Base-by-base conservation (phyloP, 306 rosid genomes). In the Trifolium subterraneum region DNA sequence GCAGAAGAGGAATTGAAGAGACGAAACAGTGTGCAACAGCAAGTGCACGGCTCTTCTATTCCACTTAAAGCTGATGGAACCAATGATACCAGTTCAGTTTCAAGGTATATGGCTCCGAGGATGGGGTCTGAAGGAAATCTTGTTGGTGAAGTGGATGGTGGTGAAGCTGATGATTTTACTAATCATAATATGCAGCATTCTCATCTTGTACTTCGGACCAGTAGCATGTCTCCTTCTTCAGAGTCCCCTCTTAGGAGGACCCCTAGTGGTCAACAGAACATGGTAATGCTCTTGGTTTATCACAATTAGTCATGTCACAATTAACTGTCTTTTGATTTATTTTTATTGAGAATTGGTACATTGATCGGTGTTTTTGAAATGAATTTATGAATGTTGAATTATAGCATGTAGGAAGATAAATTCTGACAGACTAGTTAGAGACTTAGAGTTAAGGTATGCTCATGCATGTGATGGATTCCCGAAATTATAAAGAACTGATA, bases 1-100 rank as follows among this genome's bases (percentile, higher is more conserved):
- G 96, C 92, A 14, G 99, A 95, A 85, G 99, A 94, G 84, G 99
- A 92, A 78, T 76, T 95, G 11, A 90, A 90, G 84, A 85, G 97
- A 64, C 87, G 92, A 51, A 85, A 47, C 55, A 83, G 77, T 68
- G 51, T 71, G 78, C 74, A 51, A 33, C 64, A n/a, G 15, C 94
- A 87, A 87, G 94, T 44, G 82, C 88, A 88, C 15, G 78, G 70
- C 51, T 87, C 93, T 5, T 66, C 90, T 2, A 84, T 56, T 81
- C 85, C 86, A 1, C 87, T 72, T 81, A 96, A 86, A 77, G 81
- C 68, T 60, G 97, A 91, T 56, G 91, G 84, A 33, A 82, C 88
- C 64, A 84, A 81, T 72, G 99, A 92, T 56, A 69, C 74, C 8
- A 93, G 92, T 36, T 92, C 95, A 15, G 80, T 87, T 83, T 85